Percentiles rank a stretch among this genome's conserved stretches.
Evolutionary conservation across 108 stramenopile genomes (phyloP).

Genomic region (Nitzschia sp.): DNA sequence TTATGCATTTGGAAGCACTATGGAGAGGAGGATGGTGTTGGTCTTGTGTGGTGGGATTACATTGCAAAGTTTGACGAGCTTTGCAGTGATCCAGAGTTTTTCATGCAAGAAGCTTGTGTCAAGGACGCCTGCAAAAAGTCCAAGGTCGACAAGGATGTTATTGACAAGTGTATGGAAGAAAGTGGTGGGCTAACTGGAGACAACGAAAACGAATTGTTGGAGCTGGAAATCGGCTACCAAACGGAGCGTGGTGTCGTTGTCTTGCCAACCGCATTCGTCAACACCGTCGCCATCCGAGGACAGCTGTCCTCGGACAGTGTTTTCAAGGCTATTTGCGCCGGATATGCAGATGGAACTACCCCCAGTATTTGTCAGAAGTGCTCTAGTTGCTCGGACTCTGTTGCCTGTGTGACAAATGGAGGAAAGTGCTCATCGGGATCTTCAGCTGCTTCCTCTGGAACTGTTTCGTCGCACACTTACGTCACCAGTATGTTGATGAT

Average conservation of each 20-base stretch:
- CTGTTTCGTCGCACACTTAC: constrained; percentile 48
- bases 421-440: constrained; percentile 16
- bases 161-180: constrained; percentile 80
- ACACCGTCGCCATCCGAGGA: constrained; percentile 83
- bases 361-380: constrained; percentile 74
- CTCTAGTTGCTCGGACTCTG: constrained; percentile 33
- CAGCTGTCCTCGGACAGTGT: constrained; percentile 58
- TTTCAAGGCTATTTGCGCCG: constrained; percentile 74
- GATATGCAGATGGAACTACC: constrained; percentile 72
- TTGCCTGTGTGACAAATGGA: constrained; percentile 36
- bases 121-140: constrained; percentile 57
- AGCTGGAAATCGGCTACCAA: constrained; percentile 61
- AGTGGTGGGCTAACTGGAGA: constrained; percentile 77
- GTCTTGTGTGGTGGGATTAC: constrained; percentile 88
- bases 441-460: constrained; percentile 14
- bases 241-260: constrained; percentile 70
- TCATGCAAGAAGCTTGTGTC: constrained; percentile 79
- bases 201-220: constrained; percentile 66
- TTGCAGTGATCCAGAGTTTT: constrained; percentile 65
- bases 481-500: constrained; percentile 32
- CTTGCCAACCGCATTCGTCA: constrained; percentile 82
- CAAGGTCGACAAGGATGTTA: constrained; percentile 53
- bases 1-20: constrained; percentile 89
- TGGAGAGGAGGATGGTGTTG: constrained; percentile 82
- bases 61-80: constrained; percentile 66